Evolutionary conservation across 129 eudicot genomes (phyloP).

Genomic region (Helianthus tuberosus): DNA sequence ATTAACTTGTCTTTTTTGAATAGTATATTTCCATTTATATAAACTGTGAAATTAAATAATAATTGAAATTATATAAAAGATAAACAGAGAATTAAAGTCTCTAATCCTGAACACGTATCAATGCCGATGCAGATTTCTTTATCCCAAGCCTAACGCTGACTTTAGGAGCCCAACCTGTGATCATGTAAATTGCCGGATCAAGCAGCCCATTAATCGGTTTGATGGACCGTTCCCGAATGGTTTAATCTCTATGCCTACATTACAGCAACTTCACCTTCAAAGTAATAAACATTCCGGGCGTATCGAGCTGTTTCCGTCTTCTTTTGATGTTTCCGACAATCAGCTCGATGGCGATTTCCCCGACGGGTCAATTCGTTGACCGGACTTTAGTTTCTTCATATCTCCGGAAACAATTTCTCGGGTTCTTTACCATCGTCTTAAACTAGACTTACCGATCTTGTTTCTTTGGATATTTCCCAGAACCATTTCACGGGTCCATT

Average conservation of each 20-base stretch:
- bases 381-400: conserved; percentile 57
- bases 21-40: no score
- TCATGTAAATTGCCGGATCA: no score
- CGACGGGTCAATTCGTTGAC: conserved; percentile 60
- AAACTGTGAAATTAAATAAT: no score
- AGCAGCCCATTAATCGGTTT: conserved; percentile 44
- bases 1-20: no score
- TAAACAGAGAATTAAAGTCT: no score
- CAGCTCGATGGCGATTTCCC: conserved; percentile 71
- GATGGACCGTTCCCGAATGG: conserved; percentile 62
- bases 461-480: conserved; percentile 69
- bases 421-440: conserved; percentile 81
- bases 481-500: conserved; percentile 78
- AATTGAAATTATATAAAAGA: no score
- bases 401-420: conserved; percentile 79
- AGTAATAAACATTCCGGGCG: conserved; percentile 59
- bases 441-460: conserved; percentile 50
- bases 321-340: conserved; percentile 75
- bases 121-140: no score
- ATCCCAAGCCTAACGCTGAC: no score
- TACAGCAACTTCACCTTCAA: conserved; percentile 75
- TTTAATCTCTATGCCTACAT: conserved; percentile 70
- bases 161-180: no score
- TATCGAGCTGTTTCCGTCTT: conserved; percentile 54
- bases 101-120: no score